Conservation (phyloP, 2,329 filamentous ascomycete genomes). For the Aureobasidium uvarum region DNA sequence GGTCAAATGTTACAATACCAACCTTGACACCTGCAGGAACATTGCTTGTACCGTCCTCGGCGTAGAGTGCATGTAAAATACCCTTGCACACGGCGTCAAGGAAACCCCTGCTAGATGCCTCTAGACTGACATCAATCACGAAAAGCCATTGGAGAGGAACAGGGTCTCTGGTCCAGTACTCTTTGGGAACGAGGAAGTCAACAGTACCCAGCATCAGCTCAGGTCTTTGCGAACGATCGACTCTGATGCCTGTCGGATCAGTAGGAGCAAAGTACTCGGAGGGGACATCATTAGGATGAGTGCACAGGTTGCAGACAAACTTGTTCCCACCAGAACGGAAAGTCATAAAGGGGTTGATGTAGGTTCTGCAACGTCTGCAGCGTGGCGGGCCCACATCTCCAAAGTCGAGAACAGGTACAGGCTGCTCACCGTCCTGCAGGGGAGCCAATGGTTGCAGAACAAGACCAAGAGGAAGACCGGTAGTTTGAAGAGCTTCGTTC, state of each 20-base stretch:
- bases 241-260: conserved; percentile 78
- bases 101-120: conserved; percentile 87
- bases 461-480: conserved; percentile 81
- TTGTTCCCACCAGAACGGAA: conserved; percentile 93
- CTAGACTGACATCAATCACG: conserved; percentile 88
- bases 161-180: conserved; percentile 96
- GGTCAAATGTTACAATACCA: conserved; percentile 94
- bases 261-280: conserved; percentile 92
- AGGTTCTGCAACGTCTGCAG: conserved; percentile 88
- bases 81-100: conserved; percentile 88
- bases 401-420: conserved; percentile 92
- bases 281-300: conserved; percentile 91
- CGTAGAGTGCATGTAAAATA: conserved; percentile 80
- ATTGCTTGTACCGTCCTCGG: conserved; percentile 49
- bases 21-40: conserved; percentile 81
- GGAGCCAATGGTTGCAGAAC: conserved; percentile 84
- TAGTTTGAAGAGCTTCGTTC: conserved; percentile 73
- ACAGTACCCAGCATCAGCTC: conserved; percentile 91
- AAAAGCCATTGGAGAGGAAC: conserved; percentile 87
- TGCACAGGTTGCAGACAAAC: conserved; percentile 97
- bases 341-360: conserved; percentile 99
- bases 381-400: conserved; percentile 85
- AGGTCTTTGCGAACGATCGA: conserved; percentile 84
- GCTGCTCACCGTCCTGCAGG: conserved; percentile 77
- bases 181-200: conserved; percentile 94